A percentile compares a stretch with the other conserved stretches of the same genome.
phyloP scores from a whole-genome alignment of 495 filamentous ascomycete genomes.

The Talaromyces trachyspermus region DNA sequence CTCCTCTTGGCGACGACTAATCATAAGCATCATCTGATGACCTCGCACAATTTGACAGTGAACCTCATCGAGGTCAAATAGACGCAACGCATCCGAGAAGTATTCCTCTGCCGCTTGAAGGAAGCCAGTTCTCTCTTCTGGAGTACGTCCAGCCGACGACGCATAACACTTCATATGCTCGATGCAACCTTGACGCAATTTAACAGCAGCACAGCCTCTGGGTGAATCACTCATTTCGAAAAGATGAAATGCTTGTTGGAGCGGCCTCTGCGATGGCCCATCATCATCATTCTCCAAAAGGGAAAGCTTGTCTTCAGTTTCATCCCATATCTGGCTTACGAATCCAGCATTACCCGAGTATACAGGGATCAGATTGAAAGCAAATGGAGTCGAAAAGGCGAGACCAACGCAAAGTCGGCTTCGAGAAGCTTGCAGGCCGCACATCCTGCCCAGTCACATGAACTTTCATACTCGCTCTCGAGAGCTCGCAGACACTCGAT shows the following conservation, averaged over 20 bases:
- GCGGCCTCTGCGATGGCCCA: background rate
- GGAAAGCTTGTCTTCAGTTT: background rate
- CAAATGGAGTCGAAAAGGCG: background rate
- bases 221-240: background rate
- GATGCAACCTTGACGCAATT: background rate
- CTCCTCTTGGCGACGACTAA: background rate
- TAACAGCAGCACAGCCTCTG: background rate
- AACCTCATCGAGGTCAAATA: conserved; percentile 1
- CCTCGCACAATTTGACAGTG: background rate
- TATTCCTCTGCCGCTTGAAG: background rate
- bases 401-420: background rate
- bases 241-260: background rate
- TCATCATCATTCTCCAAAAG: background rate
- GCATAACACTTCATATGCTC: conserved; percentile 1
- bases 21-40: background rate
- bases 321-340: background rate
- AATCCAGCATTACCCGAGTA: background rate
- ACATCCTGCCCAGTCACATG: background rate
- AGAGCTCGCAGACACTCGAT: background rate
- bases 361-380: background rate
- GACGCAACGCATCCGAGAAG: too few species aligned
- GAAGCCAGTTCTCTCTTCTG: background rate
- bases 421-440: background rate
- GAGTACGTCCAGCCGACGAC: background rate
- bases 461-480: background rate